phyloP scores from a whole-genome alignment of 2,329 filamentous ascomycete genomes.

The Aspergillus spinulosporus region DNA sequence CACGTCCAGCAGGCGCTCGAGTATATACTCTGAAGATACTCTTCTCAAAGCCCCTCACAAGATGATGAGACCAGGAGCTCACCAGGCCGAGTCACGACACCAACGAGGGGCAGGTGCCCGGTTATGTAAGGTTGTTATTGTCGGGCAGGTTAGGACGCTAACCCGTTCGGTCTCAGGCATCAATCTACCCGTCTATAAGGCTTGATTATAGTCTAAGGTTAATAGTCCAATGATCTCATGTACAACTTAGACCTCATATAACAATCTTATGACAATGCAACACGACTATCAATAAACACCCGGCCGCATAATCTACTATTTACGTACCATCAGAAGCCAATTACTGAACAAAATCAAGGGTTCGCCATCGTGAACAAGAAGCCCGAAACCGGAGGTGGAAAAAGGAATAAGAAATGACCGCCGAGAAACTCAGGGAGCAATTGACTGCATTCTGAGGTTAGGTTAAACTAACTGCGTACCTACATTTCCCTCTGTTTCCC shows the following conservation, averaged over 20 bases:
- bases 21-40: not conserved
- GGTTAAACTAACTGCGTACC: too few relatives aligned
- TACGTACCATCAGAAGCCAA: not conserved
- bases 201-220: too few relatives aligned
- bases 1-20: not conserved
- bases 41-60: too few relatives aligned
- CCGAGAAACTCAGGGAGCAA: not conserved
- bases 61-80: conserved; percentile 7
- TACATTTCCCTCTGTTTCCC: too few relatives aligned
- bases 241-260: not conserved
- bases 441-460: not conserved
- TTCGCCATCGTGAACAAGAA: not conserved
- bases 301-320: not conserved
- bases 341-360: not conserved
- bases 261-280: not conserved
- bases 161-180: conserved; percentile 11
- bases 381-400: not conserved
- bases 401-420: not conserved
- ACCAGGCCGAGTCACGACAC: conserved; percentile 15
- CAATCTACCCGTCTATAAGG: not conserved
- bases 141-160: conserved; percentile 3
- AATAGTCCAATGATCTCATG: not conserved
- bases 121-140: conserved; percentile 14
- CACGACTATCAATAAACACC: not conserved
- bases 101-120: conserved; percentile 12